Conservation (phyloP, 164 flowering plant species). For the Santalum album region DNA sequence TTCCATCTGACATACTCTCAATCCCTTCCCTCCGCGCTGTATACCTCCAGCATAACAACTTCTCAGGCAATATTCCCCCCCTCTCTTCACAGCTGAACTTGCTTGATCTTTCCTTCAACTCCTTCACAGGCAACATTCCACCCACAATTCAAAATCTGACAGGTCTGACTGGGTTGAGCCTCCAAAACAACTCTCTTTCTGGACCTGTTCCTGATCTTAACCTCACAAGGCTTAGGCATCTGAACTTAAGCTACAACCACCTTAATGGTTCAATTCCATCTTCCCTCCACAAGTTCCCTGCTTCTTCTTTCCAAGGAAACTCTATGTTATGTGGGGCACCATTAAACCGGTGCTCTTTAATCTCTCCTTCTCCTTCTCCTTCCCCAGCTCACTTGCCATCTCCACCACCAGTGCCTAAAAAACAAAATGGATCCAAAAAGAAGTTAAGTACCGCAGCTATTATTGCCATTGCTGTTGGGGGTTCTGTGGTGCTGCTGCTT, state of each 20-base stretch:
- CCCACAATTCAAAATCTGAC: conserved; percentile 45
- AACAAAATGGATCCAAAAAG: conserved; percentile 16
- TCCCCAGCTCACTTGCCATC: conserved; percentile 14
- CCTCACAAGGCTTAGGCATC: conserved; percentile 32
- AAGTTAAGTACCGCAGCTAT: conserved; percentile 36
- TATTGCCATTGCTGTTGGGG: conserved; percentile 53
- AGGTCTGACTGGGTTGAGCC: conserved; percentile 31
- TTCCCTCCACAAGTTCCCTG: conserved; percentile 37
- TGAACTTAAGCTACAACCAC: conserved; percentile 54
- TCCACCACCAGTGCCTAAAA: conserved; percentile 20
- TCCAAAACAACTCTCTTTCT: conserved; percentile 47
- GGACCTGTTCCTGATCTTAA: conserved; percentile 48
- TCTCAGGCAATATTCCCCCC: conserved; percentile 65
- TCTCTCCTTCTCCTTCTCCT: conserved; percentile 35
- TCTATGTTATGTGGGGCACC: conserved; percentile 57
- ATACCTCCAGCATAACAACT: conserved; percentile 67
- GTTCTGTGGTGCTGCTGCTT: conserved; percentile 27
- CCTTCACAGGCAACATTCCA: conserved; percentile 64
- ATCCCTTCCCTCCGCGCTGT: conserved; percentile 60
- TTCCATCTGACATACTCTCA: conserved; percentile 66
- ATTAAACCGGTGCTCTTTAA: conserved; percentile 37
- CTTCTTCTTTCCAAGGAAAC: conserved; percentile 58
- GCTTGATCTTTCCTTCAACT: conserved; percentile 76
- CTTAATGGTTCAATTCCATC: conserved; percentile 55
- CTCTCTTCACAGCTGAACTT: conserved; percentile 39